These are phyloP conservation scores for Peronospora farinosa DNA, from an alignment of 352 stramenopile genomes.

Conservation along the genomic window DNA sequence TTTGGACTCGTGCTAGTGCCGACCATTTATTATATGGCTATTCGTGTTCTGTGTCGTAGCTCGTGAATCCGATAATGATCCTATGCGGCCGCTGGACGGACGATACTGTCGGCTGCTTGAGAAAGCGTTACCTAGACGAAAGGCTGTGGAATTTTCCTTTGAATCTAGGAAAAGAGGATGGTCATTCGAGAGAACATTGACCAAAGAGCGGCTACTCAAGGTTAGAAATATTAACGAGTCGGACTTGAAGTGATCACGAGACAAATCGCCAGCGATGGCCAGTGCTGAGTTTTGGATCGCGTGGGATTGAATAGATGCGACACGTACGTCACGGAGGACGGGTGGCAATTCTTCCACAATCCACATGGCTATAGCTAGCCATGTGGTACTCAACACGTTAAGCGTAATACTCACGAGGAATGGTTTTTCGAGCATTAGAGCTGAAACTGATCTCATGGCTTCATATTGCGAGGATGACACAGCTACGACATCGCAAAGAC, in stretches of 20 bases:
- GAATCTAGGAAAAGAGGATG: slow-evolving; percentile 2
- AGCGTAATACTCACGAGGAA: slow-evolving; percentile 1
- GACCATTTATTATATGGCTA: slow-evolving; percentile 7
- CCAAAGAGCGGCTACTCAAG: background rate
- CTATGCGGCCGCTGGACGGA: background rate
- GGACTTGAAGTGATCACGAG: slow-evolving; percentile 7
- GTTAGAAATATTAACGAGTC: background rate
- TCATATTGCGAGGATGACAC: background rate
- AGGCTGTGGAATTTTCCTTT: slow-evolving; percentile 20
- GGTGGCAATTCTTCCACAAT: slow-evolving; percentile 21
- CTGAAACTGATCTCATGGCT: background rate
- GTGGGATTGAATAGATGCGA: background rate
- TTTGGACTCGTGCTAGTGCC: background rate
- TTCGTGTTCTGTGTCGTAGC: background rate
- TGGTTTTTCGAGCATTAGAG: slow-evolving; percentile 2
- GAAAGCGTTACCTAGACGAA: slow-evolving; percentile 8
- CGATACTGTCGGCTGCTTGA: background rate
- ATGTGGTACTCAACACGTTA: background rate
- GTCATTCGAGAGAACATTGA: background rate
- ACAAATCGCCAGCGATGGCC: slow-evolving; percentile 8
- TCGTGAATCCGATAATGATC: slow-evolving; percentile 23
- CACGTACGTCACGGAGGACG: slow-evolving; percentile 6
- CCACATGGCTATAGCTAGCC: slow-evolving; percentile 5
- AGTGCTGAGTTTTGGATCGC: slow-evolving; percentile 7
- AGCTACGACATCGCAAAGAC: background rate